A percentile compares a stretch with the other conserved stretches of the same genome.
Conservation (phyloP, 1,139 yeast species). For the Sporopachydermia cereana region DNA sequence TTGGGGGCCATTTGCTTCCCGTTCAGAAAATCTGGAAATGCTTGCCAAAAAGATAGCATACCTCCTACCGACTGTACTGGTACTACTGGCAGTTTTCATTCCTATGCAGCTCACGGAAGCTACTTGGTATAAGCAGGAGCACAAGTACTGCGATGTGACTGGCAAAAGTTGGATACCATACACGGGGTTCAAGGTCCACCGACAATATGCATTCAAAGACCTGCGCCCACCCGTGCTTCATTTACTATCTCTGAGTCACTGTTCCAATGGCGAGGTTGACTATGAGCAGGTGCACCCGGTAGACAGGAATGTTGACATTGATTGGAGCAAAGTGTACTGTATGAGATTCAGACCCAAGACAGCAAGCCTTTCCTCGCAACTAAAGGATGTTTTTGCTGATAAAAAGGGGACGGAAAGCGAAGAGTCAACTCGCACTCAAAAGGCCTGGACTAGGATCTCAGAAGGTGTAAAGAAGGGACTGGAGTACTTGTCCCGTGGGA, state of each 20-base stretch:
- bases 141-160: constrained; percentile 28
- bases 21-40: too few species aligned
- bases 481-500: background rate
- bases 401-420: background rate
- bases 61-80: too few species aligned
- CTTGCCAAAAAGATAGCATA: too few species aligned
- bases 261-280: constrained; percentile 41
- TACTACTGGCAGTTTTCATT: too few species aligned
- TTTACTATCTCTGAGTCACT: constrained; percentile 40
- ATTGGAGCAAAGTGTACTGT: constrained; percentile 46
- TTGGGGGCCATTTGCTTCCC: too few species aligned
- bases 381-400: background rate
- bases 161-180: constrained; percentile 29
- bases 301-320: constrained; percentile 30
- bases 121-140: constrained; percentile 23
- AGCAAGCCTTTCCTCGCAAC: constrained; percentile 5
- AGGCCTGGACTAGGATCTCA: background rate
- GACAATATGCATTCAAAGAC: constrained; percentile 36
- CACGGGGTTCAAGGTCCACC: constrained; percentile 48
- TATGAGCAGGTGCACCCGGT: constrained; percentile 32
- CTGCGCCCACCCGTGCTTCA: constrained; percentile 32
- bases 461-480: background rate
- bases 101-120: constrained; percentile 6
- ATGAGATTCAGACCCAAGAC: too few species aligned
- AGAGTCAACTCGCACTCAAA: background rate